Conservation (phyloP, 805 yeast species). For the Metschnikowia lochheadii region DNA sequence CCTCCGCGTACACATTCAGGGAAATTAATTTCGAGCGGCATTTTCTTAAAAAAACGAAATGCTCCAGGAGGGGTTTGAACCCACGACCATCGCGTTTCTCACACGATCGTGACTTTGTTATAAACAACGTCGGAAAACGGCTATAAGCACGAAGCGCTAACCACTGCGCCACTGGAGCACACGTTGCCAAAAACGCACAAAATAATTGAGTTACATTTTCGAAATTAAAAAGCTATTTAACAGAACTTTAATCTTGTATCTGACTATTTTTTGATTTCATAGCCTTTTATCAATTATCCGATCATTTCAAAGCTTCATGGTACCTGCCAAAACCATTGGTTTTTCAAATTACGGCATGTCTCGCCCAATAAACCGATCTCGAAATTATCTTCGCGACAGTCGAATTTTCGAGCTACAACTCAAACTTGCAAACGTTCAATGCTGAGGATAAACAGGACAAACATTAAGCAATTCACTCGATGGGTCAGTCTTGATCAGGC, state of each 20-base stretch:
- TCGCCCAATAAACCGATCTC: neutral
- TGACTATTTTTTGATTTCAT: neutral
- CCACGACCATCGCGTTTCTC: conserved; percentile 56
- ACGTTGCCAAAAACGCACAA: neutral
- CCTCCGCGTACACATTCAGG: neutral
- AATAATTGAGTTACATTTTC: neutral
- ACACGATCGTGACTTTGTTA: conserved; percentile 49
- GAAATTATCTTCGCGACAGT: conserved; percentile 1
- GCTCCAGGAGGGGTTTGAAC: conserved; percentile 54
- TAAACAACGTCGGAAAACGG: conserved; percentile 40
- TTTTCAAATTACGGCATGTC: neutral
- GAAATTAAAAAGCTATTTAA: neutral
- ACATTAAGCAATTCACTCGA: neutral
- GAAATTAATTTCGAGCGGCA: neutral
- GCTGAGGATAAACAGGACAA: neutral
- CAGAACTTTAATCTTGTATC: too few relatives aligned
- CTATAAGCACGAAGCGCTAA: conserved; percentile 54
- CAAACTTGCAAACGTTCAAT: neutral
- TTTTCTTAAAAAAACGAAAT: conserved; percentile 31
- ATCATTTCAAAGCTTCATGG: too few relatives aligned
- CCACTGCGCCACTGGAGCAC: conserved; percentile 52
- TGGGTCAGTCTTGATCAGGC: conserved; percentile 6
- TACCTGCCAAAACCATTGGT: neutral
- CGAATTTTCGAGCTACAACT: neutral
- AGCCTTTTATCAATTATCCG: too few relatives aligned